These are phyloP conservation scores for Pavlovales sp. DNA, from an alignment of 208 protist species.

Conservation along the genomic window DNA sequence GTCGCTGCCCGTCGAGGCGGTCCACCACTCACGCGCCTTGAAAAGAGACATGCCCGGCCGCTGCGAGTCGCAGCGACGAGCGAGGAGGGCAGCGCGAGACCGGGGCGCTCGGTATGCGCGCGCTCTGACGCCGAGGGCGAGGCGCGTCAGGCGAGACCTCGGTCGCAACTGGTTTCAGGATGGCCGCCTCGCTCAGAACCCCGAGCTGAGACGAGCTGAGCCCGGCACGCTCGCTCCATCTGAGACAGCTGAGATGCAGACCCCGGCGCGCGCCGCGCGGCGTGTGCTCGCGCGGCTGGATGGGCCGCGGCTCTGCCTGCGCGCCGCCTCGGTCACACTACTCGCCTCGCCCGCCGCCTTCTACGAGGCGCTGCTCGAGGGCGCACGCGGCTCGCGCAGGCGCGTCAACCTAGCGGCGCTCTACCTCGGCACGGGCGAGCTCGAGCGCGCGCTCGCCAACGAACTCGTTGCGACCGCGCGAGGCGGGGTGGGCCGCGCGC, in stretches of 20 bases:
- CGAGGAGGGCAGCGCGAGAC: too few relatives aligned
- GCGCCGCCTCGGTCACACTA: background rate
- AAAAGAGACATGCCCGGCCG: slow-evolving; percentile 38
- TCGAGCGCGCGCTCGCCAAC: background rate
- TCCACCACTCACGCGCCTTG: slow-evolving; percentile 54
- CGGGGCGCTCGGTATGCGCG: too few relatives aligned
- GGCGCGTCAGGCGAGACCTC: too few relatives aligned
- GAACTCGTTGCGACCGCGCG: background rate
- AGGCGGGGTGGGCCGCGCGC: background rate
- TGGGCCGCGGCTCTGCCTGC: background rate
- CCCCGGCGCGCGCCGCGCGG: too few relatives aligned
- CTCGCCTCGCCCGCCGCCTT: background rate
- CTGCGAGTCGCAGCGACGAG: too few relatives aligned
- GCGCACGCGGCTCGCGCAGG: background rate
- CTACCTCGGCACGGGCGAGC: background rate
- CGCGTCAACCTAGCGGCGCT: background rate
- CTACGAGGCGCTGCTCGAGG: background rate
- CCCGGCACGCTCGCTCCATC: too few relatives aligned
- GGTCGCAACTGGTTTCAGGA: too few relatives aligned
- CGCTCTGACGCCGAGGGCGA: too few relatives aligned
- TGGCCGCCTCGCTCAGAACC: too few relatives aligned
- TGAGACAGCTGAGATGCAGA: too few relatives aligned
- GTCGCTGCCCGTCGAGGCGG: background rate
- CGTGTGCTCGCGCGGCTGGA: too few relatives aligned
- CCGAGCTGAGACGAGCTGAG: too few relatives aligned